Evolutionary conservation across 306 rosid species (phyloP).

Genomic region (Argentina anserina): DNA sequence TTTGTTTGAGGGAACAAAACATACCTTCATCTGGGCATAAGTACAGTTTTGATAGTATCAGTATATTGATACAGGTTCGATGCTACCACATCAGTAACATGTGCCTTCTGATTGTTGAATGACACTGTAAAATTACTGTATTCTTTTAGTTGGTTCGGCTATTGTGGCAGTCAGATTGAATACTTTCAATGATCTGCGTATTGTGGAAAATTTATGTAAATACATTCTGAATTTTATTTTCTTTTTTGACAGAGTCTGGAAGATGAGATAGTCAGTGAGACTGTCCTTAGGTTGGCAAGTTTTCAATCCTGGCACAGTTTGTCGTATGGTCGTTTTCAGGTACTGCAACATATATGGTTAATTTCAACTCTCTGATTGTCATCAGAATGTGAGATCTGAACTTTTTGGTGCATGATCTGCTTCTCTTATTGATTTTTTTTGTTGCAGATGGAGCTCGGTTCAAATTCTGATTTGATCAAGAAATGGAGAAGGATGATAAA

Average conservation of each 20-base stretch:
- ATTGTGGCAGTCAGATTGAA: neutral
- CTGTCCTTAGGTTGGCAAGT: slow-evolving; percentile 76
- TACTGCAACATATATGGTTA: slow-evolving; percentile 28
- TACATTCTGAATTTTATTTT: neutral
- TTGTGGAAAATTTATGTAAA: neutral
- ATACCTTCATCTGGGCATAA: neutral
- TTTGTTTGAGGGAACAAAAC: neutral
- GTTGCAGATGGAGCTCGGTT: slow-evolving; percentile 88
- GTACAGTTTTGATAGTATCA: neutral
- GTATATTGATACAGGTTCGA: neutral
- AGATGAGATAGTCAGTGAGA: slow-evolving; percentile 88
- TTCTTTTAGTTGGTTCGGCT: neutral
- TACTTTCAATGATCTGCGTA: neutral
- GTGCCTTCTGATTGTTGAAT: neutral
- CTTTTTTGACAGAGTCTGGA: slow-evolving; percentile 72
- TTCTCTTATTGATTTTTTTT: neutral
- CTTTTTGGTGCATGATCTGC: slow-evolving; percentile 15
- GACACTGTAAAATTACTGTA: neutral
- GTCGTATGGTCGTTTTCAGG: slow-evolving; percentile 97
- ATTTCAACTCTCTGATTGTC: slow-evolving; percentile 9
- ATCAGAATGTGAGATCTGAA: slow-evolving; percentile 20
- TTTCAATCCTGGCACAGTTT: slow-evolving; percentile 91
- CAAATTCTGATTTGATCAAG: slow-evolving; percentile 72
- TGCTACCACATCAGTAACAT: neutral
- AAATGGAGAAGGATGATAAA: slow-evolving; percentile 93